Conservation (phyloP, 2,329 filamentous ascomycete species). For the Hortaea sp. region DNA sequence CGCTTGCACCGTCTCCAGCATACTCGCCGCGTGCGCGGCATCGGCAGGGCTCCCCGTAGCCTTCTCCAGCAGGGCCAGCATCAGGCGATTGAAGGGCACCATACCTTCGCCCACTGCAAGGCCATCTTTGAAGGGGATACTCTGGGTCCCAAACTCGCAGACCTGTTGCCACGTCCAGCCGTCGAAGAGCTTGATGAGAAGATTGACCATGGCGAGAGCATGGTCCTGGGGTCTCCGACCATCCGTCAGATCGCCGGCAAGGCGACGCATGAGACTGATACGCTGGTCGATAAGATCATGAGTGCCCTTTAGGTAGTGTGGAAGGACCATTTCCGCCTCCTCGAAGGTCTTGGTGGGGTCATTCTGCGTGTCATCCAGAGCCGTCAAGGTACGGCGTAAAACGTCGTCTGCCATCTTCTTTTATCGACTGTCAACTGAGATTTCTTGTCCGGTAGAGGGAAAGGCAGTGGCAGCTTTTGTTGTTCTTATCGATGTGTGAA, state of each 20-base stretch:
- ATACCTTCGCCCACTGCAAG: slow-evolving; percentile 37
- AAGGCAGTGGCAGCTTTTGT: background rate
- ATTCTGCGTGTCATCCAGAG: background rate
- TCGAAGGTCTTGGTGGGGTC: slow-evolving; percentile 28
- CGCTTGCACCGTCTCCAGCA: slow-evolving; percentile 44
- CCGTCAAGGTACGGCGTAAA: background rate
- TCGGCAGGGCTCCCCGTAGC: slow-evolving; percentile 42
- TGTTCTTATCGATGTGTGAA: background rate
- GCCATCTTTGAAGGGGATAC: slow-evolving; percentile 42
- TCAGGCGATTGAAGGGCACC: slow-evolving; percentile 44
- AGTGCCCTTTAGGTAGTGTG: slow-evolving; percentile 7
- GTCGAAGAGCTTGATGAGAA: slow-evolving; percentile 40
- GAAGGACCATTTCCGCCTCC: slow-evolving; percentile 37
- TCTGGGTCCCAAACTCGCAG: slow-evolving; percentile 5
- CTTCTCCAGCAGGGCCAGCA: slow-evolving; percentile 47
- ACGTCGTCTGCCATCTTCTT: slow-evolving; percentile 5
- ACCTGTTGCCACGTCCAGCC: slow-evolving; percentile 9
- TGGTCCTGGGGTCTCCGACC: slow-evolving; percentile 44
- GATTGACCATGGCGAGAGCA: slow-evolving; percentile 40
- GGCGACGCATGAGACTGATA: slow-evolving; percentile 30
- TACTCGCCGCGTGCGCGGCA: slow-evolving; percentile 48
- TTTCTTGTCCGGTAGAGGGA: background rate
- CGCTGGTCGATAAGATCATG: slow-evolving; percentile 20
- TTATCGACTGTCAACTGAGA: background rate
- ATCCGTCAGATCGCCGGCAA: slow-evolving; percentile 41